phyloP scores from a whole-genome alignment of 192 early-diverging fungal species.

The Coemansia sp. region DNA sequence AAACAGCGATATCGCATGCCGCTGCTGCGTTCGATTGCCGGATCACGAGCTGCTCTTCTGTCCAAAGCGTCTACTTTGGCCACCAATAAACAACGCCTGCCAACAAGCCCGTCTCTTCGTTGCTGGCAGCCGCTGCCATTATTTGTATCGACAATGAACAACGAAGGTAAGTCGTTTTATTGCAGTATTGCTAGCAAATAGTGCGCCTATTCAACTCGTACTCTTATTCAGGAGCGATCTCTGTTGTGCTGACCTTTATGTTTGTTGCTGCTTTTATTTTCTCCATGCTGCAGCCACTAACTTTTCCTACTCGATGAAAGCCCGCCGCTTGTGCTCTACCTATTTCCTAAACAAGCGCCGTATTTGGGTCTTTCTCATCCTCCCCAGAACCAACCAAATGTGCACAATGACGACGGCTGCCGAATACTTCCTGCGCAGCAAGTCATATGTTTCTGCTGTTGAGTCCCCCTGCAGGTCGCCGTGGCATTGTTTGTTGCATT shows the following conservation, averaged over 20 bases:
- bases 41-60: constrained; percentile 3
- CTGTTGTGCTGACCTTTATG: background rate
- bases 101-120: background rate
- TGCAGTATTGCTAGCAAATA: background rate
- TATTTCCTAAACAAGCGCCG: background rate
- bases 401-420: constrained; percentile 3
- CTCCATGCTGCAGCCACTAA: constrained; percentile 9
- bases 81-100: background rate
- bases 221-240: background rate
- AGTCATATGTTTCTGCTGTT: constrained; percentile 13
- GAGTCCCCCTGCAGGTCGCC: background rate
- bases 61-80: background rate
- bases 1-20: background rate
- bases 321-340: background rate
- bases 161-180: constrained; percentile 1
- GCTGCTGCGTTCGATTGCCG: background rate
- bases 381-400: constrained; percentile 1
- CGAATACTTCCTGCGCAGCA: constrained; percentile 5
- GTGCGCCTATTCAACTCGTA: background rate
- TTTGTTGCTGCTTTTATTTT: background rate
- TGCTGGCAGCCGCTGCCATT: constrained; percentile 1
- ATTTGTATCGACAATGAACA: constrained; percentile 13
- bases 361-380: background rate
- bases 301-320: background rate
- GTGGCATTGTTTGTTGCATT: constrained; percentile 1